Evolutionary conservation across 257 asterid species (phyloP).

Genomic region (Solanum bulbocastanum): DNA sequence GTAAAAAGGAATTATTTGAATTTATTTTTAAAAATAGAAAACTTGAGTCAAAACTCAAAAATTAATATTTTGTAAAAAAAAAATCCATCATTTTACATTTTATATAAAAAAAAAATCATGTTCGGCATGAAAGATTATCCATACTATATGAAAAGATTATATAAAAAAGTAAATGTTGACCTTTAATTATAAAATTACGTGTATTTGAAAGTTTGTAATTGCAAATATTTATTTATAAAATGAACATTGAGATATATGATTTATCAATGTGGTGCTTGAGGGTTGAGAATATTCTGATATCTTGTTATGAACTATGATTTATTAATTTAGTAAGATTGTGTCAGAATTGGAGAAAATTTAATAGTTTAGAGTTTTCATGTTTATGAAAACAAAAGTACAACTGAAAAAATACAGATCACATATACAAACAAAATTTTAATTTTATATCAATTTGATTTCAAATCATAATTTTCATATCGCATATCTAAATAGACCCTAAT

Average conservation of each 20-base stretch:
- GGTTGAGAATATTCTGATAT: neutral
- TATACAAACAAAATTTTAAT: neutral
- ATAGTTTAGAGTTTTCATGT: neutral
- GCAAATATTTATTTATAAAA: neutral
- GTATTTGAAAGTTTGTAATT: neutral
- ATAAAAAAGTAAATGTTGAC: neutral
- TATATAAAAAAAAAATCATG: too few species aligned
- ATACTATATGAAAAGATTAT: neutral
- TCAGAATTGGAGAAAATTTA: neutral
- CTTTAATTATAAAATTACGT: neutral
- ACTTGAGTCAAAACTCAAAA: neutral
- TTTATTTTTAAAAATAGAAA: neutral
- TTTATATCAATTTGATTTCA: neutral
- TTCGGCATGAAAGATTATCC: neutral
- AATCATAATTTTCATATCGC: neutral
- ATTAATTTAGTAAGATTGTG: neutral
- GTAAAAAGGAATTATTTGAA: too few species aligned
- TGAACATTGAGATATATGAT: neutral
- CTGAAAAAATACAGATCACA: neutral
- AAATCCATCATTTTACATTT: neutral
- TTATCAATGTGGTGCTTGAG: neutral
- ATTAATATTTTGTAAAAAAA: neutral
- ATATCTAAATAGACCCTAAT: neutral
- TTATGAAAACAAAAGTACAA: neutral
- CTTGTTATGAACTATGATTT: neutral